Evolutionary conservation across 2,329 filamentous ascomycete species (phyloP), one percentile per base, ranked within the genome.

Genomic region (Aureobasidium sp.): DNA sequence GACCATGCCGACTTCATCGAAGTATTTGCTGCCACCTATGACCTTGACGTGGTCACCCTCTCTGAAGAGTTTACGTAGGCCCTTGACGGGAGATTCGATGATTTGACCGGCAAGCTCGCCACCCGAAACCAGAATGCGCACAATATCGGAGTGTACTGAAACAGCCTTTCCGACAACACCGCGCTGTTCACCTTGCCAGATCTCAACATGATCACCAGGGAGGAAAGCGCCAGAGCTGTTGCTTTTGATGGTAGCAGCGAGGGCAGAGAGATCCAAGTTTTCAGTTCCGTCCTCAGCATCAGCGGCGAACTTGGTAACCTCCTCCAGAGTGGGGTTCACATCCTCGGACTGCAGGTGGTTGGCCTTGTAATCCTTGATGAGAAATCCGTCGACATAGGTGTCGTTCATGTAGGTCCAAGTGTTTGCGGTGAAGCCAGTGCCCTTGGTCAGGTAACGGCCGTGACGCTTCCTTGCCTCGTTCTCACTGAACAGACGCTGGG

Each of bases 31-130:
- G 42, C 92, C 93, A 61, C 94, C 93, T 72, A 97, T 96, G 68
- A 99, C 94, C 79, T 97, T 97, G 79, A 99, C 94, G 72, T 99
- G 94, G 70, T 99, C 94, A 80, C 94, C 94, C 65, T 92, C 84
- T 67, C 84, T 86, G 82, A 99, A 99, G 34, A 90, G 85, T 77
- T 99, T 99, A 63, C 94, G 89, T 29, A 99, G 81, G 48, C 90
- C 90, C 76, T 94, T 95, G 65, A 91, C 88, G 1, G 94, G 94
- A 12, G 96, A 92, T 72, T 97, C 93, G 49, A 99, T 94, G 5
- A 83, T 86, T 72, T 96, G 89, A 11, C 92, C 93, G 57, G 79
- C 81, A 31, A 97, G 80, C 44, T 89, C 87, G 51, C 94, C 94
- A 70, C 95, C 88, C 1, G 85, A 88, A 17, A 97, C 91, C 63